Evolutionary conservation across 2,329 filamentous ascomycete genomes (phyloP).

Genomic region (Lachnellula suecica): DNA sequence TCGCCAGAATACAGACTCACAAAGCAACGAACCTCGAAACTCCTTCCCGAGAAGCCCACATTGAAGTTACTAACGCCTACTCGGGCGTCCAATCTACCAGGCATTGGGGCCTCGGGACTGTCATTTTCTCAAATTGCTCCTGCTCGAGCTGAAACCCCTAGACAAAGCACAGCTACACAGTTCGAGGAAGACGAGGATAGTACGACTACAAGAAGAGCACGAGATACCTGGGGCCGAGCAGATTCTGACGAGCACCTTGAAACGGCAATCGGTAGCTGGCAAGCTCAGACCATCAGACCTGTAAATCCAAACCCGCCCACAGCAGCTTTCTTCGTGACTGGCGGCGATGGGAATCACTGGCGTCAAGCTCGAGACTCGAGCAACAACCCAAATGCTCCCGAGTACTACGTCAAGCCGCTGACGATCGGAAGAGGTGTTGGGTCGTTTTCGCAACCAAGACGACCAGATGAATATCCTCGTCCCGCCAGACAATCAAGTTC

Average conservation of each 20-base stretch:
- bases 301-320: slow-evolving; percentile 7
- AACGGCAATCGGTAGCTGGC: slow-evolving; percentile 14
- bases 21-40: slow-evolving; percentile 24
- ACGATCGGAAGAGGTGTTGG: slow-evolving; percentile 11
- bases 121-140: slow-evolving; percentile 13
- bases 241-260: slow-evolving; percentile 4
- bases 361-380: slow-evolving; percentile 9
- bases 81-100: neutral
- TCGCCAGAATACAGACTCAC: slow-evolving; percentile 24
- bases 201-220: neutral
- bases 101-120: neutral
- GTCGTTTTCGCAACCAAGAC: slow-evolving; percentile 25
- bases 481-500: slow-evolving; percentile 2
- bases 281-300: slow-evolving; percentile 12
- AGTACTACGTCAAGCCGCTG: slow-evolving; percentile 18
- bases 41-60: slow-evolving; percentile 31
- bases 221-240: slow-evolving; percentile 1
- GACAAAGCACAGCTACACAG: slow-evolving; percentile 25
- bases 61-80: slow-evolving; percentile 28
- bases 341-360: slow-evolving; percentile 8
- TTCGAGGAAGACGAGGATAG: slow-evolving; percentile 8
- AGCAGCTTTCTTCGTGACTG: slow-evolving; percentile 3
- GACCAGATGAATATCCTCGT: slow-evolving; percentile 13
- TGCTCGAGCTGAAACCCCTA: slow-evolving; percentile 4
- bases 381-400: neutral